Percentiles rank a stretch among this genome's conserved stretches.
phyloP scores from a whole-genome alignment of 2,329 filamentous ascomycete genomes.

The Xylaria multiplex region DNA sequence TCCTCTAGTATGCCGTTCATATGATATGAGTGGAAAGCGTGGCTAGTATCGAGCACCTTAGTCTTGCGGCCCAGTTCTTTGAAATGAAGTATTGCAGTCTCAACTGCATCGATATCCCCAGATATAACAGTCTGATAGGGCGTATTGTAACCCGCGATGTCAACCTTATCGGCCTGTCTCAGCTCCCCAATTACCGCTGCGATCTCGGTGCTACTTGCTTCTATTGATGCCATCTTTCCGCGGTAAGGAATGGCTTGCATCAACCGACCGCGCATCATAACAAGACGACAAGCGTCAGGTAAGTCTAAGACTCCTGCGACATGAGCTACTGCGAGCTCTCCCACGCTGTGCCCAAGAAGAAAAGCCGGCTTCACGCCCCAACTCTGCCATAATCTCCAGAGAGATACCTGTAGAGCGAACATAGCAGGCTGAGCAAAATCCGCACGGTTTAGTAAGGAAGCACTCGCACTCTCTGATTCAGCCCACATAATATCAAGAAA shows the following conservation, averaged over 20 bases:
- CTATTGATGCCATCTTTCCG: constrained; percentile 46
- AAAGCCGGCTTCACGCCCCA: constrained; percentile 47
- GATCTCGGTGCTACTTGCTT: constrained; percentile 42
- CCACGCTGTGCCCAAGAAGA: constrained; percentile 48
- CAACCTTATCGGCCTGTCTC: constrained; percentile 34
- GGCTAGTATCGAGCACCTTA: constrained; percentile 38
- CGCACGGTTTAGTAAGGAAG: constrained; percentile 44
- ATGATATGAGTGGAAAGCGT: constrained; percentile 47
- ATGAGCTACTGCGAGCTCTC: constrained; percentile 48
- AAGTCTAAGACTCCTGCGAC: constrained; percentile 49
- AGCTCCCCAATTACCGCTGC: constrained; percentile 37
- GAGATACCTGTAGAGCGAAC: constrained; percentile 49
- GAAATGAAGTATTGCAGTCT: constrained; percentile 36
- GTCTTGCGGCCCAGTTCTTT: constrained; percentile 37
- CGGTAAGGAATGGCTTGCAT: constrained; percentile 43
- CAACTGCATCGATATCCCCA: constrained; percentile 40
- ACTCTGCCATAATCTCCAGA: constrained; percentile 48
- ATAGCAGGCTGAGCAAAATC: constrained; percentile 50
- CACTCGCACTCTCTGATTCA: constrained; percentile 36
- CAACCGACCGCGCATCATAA: constrained; percentile 48
- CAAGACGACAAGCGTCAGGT: constrained; percentile 48
- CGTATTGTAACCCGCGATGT: constrained; percentile 44
- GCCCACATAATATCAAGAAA: constrained; percentile 49
- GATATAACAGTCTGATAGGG: constrained; percentile 47
- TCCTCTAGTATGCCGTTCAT: constrained; percentile 44